Base-by-base conservation (phyloP, 1,284 basidiomycete species). In the Microbotryomycetes sp. region DNA sequence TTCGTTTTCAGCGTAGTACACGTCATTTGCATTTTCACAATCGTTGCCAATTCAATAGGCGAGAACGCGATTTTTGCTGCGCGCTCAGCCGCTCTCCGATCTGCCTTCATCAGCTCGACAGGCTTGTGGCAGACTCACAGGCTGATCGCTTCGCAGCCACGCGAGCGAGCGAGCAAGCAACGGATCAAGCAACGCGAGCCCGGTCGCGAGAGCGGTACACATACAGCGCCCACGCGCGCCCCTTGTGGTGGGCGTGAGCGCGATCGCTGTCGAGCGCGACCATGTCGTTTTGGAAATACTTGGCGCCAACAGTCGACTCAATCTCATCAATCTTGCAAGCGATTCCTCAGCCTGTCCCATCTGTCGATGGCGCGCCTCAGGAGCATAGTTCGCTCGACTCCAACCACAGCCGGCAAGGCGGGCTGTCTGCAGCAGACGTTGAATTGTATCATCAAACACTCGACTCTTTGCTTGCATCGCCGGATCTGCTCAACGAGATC, bases 401-500 rank as follows among this genome's bases (percentile, higher is more conserved):
- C 6, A 25, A 6, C 25, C 31, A 23, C 7, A 15, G 26, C 16
- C 42, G 36, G 22, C 42, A n/a, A n/a, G n/a, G n/a, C n/a, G 36
- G 36, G 1, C 42, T 58, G 54, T 32, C 62, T 19, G 25, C 46
- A 1, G 50, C 42, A 26, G 62, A 66, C 19, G 23, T 46, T 1
- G 19, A 49, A 0, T 51, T 59, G 19, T 63, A 59, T 49, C 49
- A 62, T 12, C 22, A 53, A 4, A 63, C 65, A 6, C 61, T 69
- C 54, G 67, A 69, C 45, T 31, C 53, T 6, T 57, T 69, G 23
- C 57, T 69, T 6, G 54, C n/a, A 3, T 56, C 64, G 28, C 49
- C 67, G 0, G 65, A 69, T 47, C 30, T 69, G 7, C 61, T 69
- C 26, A 60, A 56, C 52, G 67, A 69, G 59, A 60, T 69, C 60